Percentiles rank a stretch among this genome's conserved stretches.
phyloP scores from a whole-genome alignment of 2,329 filamentous ascomycete genomes.

The Fusarium phyllophilum region DNA sequence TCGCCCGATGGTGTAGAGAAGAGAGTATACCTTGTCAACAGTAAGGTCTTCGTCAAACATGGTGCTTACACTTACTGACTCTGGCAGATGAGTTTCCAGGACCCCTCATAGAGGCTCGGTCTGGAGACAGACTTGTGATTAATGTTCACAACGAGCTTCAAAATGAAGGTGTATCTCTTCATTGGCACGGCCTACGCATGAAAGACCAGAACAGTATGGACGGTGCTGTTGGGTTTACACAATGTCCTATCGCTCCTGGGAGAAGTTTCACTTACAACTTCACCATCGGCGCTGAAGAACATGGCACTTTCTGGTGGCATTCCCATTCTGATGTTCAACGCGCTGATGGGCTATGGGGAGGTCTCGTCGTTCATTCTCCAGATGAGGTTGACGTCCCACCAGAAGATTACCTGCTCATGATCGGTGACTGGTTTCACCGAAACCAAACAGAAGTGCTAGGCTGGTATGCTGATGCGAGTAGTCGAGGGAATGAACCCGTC shows the following conservation, averaged over 20 bases:
- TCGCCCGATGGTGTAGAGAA: constrained; percentile 10
- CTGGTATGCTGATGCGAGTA: constrained; percentile 7
- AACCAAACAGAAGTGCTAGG: background rate
- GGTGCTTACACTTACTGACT: accelerated
- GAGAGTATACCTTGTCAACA: background rate
- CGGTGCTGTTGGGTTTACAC: constrained; percentile 6
- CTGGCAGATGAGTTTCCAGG: background rate
- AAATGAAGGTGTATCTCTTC: background rate
- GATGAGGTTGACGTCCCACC: accelerated
- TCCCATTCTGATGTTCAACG: constrained; percentile 1
- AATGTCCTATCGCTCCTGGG: accelerated
- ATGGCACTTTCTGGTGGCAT: constrained; percentile 17
- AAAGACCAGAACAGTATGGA: background rate
- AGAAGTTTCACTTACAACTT: background rate
- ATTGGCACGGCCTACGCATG: background rate
- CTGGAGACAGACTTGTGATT: background rate
- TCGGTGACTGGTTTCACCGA: constrained; percentile 1
- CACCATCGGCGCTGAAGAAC: background rate
- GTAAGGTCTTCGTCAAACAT: background rate
- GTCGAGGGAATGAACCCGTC: constrained; percentile 10
- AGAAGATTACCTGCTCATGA: background rate
- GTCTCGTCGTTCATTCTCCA: background rate
- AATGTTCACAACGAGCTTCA: background rate
- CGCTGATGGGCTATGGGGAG: constrained; percentile 1
- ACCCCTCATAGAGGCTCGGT: background rate